Evolutionary conservation across 202 grass and related monocot species (phyloP), one percentile per base, ranked within the genome.

Genomic region (Schoenoplectus tabernaemontani): DNA sequence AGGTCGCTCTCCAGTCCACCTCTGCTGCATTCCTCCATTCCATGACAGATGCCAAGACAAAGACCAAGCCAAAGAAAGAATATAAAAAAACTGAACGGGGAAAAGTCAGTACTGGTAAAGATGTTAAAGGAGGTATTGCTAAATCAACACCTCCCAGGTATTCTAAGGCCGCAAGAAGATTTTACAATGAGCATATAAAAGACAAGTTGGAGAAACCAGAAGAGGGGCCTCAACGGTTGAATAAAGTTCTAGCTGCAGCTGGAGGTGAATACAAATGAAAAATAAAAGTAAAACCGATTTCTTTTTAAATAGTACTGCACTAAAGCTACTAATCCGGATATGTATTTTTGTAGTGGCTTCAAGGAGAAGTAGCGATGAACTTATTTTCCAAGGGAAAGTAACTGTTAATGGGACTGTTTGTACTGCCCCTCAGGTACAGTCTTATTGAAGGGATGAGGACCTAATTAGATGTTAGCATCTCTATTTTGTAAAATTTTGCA

Each of bases 341-440:
- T 38, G 8, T 37, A 15, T 81, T 85, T 71, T 88, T 67, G 9
- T 50, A 98, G 95, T 95, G 84, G 95, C 95, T 74, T 98, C 95
- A 32, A 92, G 95, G 71, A 90, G 95, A 82, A 92, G 32, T 42
- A 83, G 91, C 17, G 95, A 98, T 82, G 91, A 98, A 80, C 82
- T 98, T 61, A 92, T 98, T 47, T 98, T 98, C 84, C 85, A 94
- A 89, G 95, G 91, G 69, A 98, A 98, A 88, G 95, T 98, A 13
- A 91, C 95, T 61, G 91, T 98, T 86, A 95, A 98, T 80, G 95
- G 95, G 53, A 87, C 83, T 76, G 78, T 92, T 57, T 98, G 95
- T 82, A 95, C 84, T 81, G 75, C 89, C 41, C 95, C 95, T 39
- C 91, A 98, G 89, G 95, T 98, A 90, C 80, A 48, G 1, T 42